Base-by-base conservation (phyloP, 257 asterid genomes). In the Nyctanthes arbortristis region DNA sequence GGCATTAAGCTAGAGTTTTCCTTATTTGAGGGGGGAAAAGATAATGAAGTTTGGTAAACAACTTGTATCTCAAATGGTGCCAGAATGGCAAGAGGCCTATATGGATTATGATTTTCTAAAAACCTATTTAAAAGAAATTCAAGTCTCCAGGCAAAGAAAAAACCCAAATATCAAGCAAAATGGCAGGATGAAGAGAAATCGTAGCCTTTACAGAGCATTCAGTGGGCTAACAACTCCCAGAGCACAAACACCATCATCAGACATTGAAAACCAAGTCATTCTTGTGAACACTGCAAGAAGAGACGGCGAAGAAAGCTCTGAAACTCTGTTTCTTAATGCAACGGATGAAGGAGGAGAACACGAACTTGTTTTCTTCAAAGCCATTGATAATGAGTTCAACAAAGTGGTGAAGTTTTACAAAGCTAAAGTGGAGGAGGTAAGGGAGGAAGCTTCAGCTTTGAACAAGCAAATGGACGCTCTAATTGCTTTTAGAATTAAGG, bases 61-160 rank as follows among this genome's bases (percentile, higher is more conserved):
- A 69, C 79, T 81, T 58, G 72, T 73, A 1, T 56, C 80, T 6
- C 77, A 82, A 63, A 78, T 73, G 86, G 88, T 85, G 67, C 86
- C 79, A 0, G 88, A 85, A 70, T 85, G 88, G 90, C 80, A 80
- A 8, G 80, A 82, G 52, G 86, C 84, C 0, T 85, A 82, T 70
- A 73, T 82, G 76, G 79, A 82, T 16, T 85, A 85, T 27, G 57
- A 52, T 0, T 70, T 36, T 61, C 20, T 83, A 61, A 83, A 83
- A 75, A 20, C 72, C 24, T 60, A 63, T 0, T 11, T 83, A 0
- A 78, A 77, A 67, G 77, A 83, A 12, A 75, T 80, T 66, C 67
- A 63, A 8, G 7, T 63, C 0, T 83, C 35, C 77, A 75, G 67
- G 67, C n/a, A n/a, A n/a, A n/a, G n/a, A n/a, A n/a, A n/a, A n/a